Percentiles rank a stretch among this genome's conserved stretches.
These are phyloP conservation scores for Tinospora cordifolia DNA, from an alignment of 164 flowering plant species.

Conservation along the genomic window DNA sequence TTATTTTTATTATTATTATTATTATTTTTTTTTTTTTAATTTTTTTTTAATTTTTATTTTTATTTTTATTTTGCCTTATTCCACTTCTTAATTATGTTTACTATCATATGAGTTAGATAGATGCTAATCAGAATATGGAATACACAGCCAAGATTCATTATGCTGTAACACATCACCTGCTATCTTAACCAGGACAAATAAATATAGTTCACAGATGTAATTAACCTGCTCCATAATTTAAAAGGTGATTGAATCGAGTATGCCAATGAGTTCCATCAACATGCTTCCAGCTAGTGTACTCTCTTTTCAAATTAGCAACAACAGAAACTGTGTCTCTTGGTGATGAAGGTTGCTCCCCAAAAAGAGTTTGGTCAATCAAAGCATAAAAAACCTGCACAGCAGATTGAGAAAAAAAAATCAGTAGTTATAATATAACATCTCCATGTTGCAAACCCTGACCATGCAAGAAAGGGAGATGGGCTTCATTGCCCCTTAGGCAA, in stretches of 20 bases:
- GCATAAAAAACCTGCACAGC: conserved; percentile 66
- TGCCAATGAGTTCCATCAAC: conserved; percentile 95
- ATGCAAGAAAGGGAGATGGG: no score
- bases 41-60: no score
- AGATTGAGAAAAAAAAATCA: conserved; percentile 8
- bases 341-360: conserved; percentile 44
- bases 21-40: neutral
- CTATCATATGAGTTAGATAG: neutral
- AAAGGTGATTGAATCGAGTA: conserved; percentile 77
- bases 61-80: no score
- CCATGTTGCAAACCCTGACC: no score
- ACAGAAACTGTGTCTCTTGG: conserved; percentile 47
- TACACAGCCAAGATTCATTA: neutral
- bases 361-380: conserved; percentile 72
- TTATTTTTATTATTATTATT: no score
- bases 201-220: neutral
- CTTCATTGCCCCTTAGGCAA: no score
- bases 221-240: conserved; percentile 87
- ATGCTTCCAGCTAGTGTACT: conserved; percentile 69
- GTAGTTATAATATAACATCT: neutral
- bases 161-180: neutral
- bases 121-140: neutral
- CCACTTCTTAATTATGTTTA: neutral
- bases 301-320: conserved; percentile 62
- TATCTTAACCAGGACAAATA: neutral